Evolutionary conservation across 495 filamentous ascomycete genomes (phyloP), one percentile per base, ranked within the genome.

Genomic region (Tuber umbilicatum): DNA sequence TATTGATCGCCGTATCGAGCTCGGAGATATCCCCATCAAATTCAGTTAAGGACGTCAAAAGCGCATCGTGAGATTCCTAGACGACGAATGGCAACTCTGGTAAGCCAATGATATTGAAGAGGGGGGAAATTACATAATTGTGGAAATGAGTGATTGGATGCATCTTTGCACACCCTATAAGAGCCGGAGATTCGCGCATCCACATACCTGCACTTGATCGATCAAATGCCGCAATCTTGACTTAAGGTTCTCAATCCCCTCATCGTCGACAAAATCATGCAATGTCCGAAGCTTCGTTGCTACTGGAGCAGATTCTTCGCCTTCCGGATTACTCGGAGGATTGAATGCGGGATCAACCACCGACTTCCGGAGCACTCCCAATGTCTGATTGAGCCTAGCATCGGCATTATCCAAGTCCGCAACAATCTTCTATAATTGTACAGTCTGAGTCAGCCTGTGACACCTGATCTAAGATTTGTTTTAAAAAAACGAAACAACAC

Each of bases 231-330:
- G 79, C 71, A 81, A 78, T 76, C 79, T 78, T 37, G 79, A 79
- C 73, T 76, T 81, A 31, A 81, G 73, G 78, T 72, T 86, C 86
- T 92, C 90, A 7, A 97, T 91, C 16, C 88, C 89, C 31, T 88
- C 85, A 79, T 93, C 92, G 80, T 98, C 94, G 67, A 97, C 90
- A 84, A 98, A 99, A 82, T 97, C 94, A 80, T 94, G 88, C 76
- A 99, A 84, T 76, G 85, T 91, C 82, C 91, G 91, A 35, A 86
- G 85, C 55, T 87, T 87, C 82, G 93, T 39, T 90, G 23, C 87
- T 87, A 0, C 85, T 85, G 0, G 91, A 90, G 55, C 55, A 16
- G 70, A 45, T 40, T 75, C 73, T 31, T 75, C 78, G 41, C 45
- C 47, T 55, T 70, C 78, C n/a, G 71, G 64, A 72, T 70, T 72